Evolutionary conservation across 768 basidiomycete species (phyloP), one percentile per base, ranked within the genome.

Genomic region (Hypholoma sublateritium): DNA sequence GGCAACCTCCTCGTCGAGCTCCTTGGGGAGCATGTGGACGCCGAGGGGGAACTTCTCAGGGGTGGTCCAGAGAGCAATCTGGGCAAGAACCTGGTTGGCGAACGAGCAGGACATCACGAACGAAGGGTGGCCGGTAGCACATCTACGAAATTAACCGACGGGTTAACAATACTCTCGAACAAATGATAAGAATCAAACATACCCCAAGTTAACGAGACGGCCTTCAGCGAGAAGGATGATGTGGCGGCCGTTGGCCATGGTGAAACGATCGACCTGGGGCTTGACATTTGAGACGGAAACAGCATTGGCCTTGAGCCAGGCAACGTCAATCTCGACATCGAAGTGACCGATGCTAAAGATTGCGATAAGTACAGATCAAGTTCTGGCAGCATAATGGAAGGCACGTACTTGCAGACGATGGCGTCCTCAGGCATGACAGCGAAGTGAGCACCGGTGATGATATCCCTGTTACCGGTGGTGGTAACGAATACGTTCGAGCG

Each of bases 91-190:
- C 77, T 99, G 97, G 84, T 99, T 99, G 71, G 93, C 77, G 82
- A 99, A 99, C 42, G 97, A 99, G 82, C 95, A 98, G 16, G 96
- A 98, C 97, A 99, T 99, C 78, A 99, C 97, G 76, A 95, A 98
- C 43, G 96, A 98, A 35, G 97, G 96, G 77, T 99, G 96, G 56
- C 96, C 96, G 65, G 96, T 98, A 39, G 94, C 96, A 74, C 96
- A 98, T 53, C 88, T 90, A 62, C 8, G 16, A 17, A 54, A 9
- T 12, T 14, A 41, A 54, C 24, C 13, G 1, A 28, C n/a, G 46
- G 34, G 2, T 57, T 58, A 37, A 50, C 32, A 35, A 56, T 43
- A 12, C 32, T 12, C 28, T 3, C 32, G 19, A 52, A 17, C 14
- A 44, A 1, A 34, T 42, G n/a, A 56, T 34, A 39, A 36, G 5